A percentile compares a stretch with the other conserved stretches of the same genome.
These are phyloP conservation scores for Rhodotorula diobovata DNA, from an alignment of 768 basidiomycete genomes.

Conservation along the genomic window DNA sequence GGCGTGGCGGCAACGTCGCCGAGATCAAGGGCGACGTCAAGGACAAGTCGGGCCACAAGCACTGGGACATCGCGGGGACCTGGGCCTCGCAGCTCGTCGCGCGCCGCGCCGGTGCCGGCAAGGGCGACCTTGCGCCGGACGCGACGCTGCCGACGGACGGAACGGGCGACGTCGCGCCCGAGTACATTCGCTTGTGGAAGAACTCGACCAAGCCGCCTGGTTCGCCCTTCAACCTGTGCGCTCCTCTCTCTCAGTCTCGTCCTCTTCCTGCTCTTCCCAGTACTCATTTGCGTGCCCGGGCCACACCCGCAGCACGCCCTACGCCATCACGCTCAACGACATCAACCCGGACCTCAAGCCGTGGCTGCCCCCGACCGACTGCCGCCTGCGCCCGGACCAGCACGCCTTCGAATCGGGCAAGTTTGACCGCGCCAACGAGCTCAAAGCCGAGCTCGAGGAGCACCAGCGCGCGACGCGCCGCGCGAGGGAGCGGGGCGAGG, in stretches of 20 bases:
- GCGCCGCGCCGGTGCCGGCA: constrained; percentile 60
- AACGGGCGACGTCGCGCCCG: constrained; percentile 53
- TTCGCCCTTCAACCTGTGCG: constrained; percentile 71
- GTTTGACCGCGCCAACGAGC: constrained; percentile 74
- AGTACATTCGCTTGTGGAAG: constrained; percentile 83
- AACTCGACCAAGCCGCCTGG: constrained; percentile 77
- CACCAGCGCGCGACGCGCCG: constrained; percentile 68
- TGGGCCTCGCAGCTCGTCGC: constrained; percentile 95
- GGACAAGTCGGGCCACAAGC: constrained; percentile 60
- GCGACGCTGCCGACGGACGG: constrained; percentile 54
- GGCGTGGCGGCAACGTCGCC: constrained; percentile 84
- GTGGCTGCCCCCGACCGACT: constrained; percentile 82
- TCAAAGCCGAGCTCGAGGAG: constrained; percentile 73
- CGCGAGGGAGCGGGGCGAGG: constrained; percentile 67
- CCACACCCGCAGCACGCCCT: constrained; percentile 58
- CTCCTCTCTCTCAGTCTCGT: background rate
- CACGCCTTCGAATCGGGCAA: constrained; percentile 85
- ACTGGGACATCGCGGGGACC: constrained; percentile 85
- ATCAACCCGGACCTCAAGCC: constrained; percentile 67
- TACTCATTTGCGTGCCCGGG: background rate
- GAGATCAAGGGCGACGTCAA: constrained; percentile 84
- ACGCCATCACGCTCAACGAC: constrained; percentile 86
- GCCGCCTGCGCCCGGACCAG: constrained; percentile 85
- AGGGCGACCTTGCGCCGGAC: constrained; percentile 67
- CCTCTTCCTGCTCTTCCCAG: too few relatives aligned